Evolutionary conservation across 75 land plant genomes (phyloP).

Genomic region (Selaginella tamariscina): DNA sequence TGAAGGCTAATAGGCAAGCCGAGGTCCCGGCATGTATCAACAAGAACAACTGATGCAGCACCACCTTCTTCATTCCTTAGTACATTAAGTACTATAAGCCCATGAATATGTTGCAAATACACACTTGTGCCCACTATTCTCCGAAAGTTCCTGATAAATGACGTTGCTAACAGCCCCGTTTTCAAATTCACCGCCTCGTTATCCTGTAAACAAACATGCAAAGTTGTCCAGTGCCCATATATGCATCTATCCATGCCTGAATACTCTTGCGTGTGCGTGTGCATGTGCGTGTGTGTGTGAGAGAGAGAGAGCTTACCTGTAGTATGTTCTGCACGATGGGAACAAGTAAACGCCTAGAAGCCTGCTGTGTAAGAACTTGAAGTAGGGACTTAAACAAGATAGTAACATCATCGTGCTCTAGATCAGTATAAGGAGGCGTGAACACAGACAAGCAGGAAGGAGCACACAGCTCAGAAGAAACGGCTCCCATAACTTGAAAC

Average conservation of each 20-base stretch:
- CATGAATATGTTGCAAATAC: constrained; percentile 55
- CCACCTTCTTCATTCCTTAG: constrained; percentile 36
- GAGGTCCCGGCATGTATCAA: constrained; percentile 77
- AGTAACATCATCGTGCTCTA: constrained; percentile 46
- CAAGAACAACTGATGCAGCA: constrained; percentile 60
- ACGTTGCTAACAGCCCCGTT: constrained; percentile 55
- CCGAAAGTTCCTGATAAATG: constrained; percentile 58
- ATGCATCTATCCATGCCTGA: not conserved
- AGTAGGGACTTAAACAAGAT: constrained; percentile 51
- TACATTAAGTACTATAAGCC: constrained; percentile 42
- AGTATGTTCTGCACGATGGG: constrained; percentile 57
- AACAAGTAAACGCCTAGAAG: constrained; percentile 36
- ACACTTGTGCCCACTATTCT: constrained; percentile 46
- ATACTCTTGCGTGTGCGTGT: too few species aligned
- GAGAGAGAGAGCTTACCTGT: constrained; percentile 65
- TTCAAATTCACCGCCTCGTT: constrained; percentile 47
- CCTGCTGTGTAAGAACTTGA: constrained; percentile 43
- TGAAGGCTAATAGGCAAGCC: constrained; percentile 66
- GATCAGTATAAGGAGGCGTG: constrained; percentile 30
- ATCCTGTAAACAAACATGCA: constrained; percentile 20
- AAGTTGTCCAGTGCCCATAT: not conserved
- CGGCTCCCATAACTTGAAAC: constrained; percentile 46
- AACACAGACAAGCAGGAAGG: constrained; percentile 49
- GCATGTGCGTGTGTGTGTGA: too few species aligned
- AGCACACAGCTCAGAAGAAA: constrained; percentile 69